Base-by-base conservation (phyloP, 2,329 filamentous ascomycete genomes). In the Chaetomiaceae sp. region DNA sequence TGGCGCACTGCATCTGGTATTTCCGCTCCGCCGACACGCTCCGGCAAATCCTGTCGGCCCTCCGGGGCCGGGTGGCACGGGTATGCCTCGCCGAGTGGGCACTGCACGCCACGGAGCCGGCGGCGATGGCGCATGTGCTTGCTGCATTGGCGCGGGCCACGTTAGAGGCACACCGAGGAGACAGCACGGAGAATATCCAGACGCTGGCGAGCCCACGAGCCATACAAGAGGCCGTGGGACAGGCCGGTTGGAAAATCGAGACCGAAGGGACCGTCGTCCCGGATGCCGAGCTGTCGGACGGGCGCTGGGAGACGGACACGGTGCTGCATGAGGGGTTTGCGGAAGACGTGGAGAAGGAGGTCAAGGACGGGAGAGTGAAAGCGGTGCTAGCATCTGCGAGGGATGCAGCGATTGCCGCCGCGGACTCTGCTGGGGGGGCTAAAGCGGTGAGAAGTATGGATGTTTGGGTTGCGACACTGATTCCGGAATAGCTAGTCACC, bases 1-100 rank as follows among this genome's bases (percentile, higher is more conserved):
- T 82, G 32, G 67, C 68, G 16, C 78, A 82, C 62, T 74, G 70
- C 57, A 68, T 79, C 25, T 82, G 75, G 74, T 82, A 82, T 61
- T 81, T 82, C 58, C 58, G 67, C 14, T 69, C 69, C 1, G 69
- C 69, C 0, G 56, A 60, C 0, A 58, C 66, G 10, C 64, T 78
- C 3, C 54, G 63, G 0, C 54, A 57, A 2, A 70, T 73, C n/a
- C 65, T 78, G 5, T 5, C 54, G 0, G 65, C 67, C n/a, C 60
- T 74, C 25, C 64, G 59, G 25, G 59, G 65, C 9, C 65, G 69
- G 36, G 68, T 63, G 16, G 64, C 61, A 20, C 63, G 61, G 13
- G 62, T 79, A 3, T 69, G 69, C 30, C 56, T 79, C 5, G 75
- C 75, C 11, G 76, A 79, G 62, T 78, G 73, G 66, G 69, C 70